phyloP scores from a whole-genome alignment of 768 basidiomycete species.

The Omphalotus guepiniiformis region DNA sequence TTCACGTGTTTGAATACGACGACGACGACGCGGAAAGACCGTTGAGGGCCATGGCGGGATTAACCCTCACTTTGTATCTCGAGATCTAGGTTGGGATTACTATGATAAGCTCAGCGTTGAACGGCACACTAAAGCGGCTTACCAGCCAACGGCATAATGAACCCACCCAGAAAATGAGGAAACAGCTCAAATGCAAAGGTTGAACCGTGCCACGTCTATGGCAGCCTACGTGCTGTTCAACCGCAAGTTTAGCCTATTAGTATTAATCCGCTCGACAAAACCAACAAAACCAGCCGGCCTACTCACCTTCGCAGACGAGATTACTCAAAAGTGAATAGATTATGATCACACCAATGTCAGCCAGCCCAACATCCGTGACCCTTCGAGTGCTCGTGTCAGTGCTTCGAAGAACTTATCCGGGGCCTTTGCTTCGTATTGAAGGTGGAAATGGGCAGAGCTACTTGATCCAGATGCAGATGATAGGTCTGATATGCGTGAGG shows the following conservation, averaged over 20 bases:
- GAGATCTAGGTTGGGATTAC: conserved; percentile 27
- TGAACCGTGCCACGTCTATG: conserved; percentile 5
- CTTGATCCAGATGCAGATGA: conserved; percentile 30
- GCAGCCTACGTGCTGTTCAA: too few relatives aligned
- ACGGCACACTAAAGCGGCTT: background rate
- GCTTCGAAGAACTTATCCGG: conserved; percentile 43
- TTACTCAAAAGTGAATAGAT: conserved; percentile 78
- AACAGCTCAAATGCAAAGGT: conserved; percentile 17
- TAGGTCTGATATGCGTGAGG: conserved; percentile 40
- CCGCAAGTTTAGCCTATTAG: too few relatives aligned
- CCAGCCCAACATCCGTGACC: conserved; percentile 51
- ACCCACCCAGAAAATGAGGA: conserved; percentile 38
- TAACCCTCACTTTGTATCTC: conserved; percentile 41
- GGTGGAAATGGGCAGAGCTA: conserved; percentile 27
- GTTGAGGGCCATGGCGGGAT: conserved; percentile 48
- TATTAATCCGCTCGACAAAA: background rate
- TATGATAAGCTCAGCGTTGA: background rate
- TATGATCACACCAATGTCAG: conserved; percentile 74
- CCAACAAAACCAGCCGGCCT: background rate
- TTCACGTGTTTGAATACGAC: too few relatives aligned
- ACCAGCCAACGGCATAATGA: conserved; percentile 42
- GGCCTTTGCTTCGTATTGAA: conserved; percentile 32
- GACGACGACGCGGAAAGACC: too few relatives aligned
- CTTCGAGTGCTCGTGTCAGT: conserved; percentile 32
- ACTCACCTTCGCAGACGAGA: conserved; percentile 73